Evolutionary conservation across 306 rosid species (phyloP), one percentile per base, ranked within the genome.

Genomic region (Prunus dulcis): DNA sequence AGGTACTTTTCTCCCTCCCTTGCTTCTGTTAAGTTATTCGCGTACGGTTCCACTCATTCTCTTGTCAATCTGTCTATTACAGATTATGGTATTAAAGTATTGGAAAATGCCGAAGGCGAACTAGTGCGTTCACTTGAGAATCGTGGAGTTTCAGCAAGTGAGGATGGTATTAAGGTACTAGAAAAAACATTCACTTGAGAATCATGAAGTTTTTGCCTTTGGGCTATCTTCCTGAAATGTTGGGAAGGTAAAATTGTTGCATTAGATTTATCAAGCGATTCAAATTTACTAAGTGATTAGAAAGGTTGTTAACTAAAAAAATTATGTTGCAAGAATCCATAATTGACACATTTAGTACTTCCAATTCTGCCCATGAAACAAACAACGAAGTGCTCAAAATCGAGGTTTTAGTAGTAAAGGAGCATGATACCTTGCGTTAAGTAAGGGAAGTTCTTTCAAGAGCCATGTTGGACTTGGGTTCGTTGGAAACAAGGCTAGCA

Each of bases 81-180:
- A 30, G 5, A 3, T 30, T 3, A 82, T 57, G 80, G 79, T 62
- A 68, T 84, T 17, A 81, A 86, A 78, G 79, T 88, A 62, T 79
- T 88, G 23, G 87, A 72, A 57, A 61, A 80, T 80, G 47, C 32
- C 14, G 75, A 50, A 8, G 25, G 71, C 12, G 12, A 11, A 51
- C 62, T 60, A n/a, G 3, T 67, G 50, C 19, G 19, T 34, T n/a
- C 71, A n/a, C 3, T 41, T 72, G 82, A 72, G 58, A 64, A 28
- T 66, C 23, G 23, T 64, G 45, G 30, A 74, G 86, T 83, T 70
- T 32, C 85, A 60, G 76, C 91, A 32, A 72, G 57, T 9, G 85
- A 79, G n/a, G 75, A 82, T 57, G 82, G 79, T 62, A 68, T 88
- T 17, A 84, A 86, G 79, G 79, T 88, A 63, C 81, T 88, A n/a